phyloP scores from a whole-genome alignment of 2,329 filamentous ascomycete genomes.

The Fusarium floridanum region DNA sequence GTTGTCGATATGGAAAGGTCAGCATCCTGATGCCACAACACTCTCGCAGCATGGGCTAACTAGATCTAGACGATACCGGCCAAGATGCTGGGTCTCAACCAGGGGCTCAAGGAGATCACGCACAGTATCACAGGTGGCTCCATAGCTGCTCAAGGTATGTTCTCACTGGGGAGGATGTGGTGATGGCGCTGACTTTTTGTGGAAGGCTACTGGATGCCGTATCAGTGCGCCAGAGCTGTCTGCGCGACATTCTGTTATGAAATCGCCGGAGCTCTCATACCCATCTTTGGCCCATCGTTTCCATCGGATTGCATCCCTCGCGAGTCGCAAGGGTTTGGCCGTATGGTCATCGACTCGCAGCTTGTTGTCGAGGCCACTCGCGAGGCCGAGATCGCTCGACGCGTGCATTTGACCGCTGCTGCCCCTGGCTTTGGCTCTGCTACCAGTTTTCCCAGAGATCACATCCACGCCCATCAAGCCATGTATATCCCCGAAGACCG shows the following conservation, averaged over 20 bases:
- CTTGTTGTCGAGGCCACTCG: conserved; percentile 66
- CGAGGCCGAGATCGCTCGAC: conserved; percentile 56
- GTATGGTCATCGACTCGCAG: conserved; percentile 73
- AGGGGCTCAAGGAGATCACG: conserved; percentile 87
- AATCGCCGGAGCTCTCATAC: conserved; percentile 88
- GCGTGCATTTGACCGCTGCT: conserved; percentile 28
- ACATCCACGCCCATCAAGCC: conserved; percentile 12
- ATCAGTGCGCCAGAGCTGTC: conserved; percentile 84
- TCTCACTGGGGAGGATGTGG: background rate
- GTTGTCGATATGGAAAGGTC: conserved; percentile 88
- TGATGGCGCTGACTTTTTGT: conserved; percentile 21
- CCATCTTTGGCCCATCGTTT: conserved; percentile 89
- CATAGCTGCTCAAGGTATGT: conserved; percentile 85
- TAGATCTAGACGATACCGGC: conserved; percentile 81
- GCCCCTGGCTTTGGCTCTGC: conserved; percentile 20
- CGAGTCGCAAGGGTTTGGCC: conserved; percentile 72
- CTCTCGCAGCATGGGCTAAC: conserved; percentile 23
- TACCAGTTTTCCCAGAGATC: conserved; percentile 41
- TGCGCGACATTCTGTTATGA: conserved; percentile 90
- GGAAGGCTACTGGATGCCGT: conserved; percentile 97
- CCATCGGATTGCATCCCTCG: conserved; percentile 76
- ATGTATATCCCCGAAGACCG: conserved; percentile 36
- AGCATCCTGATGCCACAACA: conserved; percentile 24
- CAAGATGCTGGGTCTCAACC: conserved; percentile 83
- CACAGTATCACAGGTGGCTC: conserved; percentile 96